A percentile compares a stretch with the other conserved stretches of the same genome.
Evolutionary conservation across 2,329 filamentous ascomycete genomes (phyloP).

Genomic region (Simplicillium aogashimaense): DNA sequence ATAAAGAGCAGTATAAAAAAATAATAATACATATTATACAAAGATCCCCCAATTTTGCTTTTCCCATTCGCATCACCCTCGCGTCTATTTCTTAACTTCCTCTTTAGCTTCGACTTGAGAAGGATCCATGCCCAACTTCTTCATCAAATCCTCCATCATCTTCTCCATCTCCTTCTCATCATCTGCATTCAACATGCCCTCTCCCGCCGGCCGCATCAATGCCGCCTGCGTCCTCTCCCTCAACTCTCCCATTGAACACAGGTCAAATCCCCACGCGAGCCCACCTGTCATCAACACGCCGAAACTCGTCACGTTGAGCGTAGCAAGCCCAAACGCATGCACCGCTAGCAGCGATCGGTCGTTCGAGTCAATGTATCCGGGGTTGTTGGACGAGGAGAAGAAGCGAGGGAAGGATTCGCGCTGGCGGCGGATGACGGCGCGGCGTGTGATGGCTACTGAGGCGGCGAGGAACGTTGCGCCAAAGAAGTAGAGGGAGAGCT

Average conservation of each 20-base stretch:
- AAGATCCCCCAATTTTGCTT: not conserved
- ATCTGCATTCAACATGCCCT: constrained; percentile 22
- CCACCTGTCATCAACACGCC: constrained; percentile 68
- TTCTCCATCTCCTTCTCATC: constrained; percentile 53
- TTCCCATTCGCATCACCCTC: not conserved
- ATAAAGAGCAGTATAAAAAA: too few species aligned
- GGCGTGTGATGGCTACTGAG: constrained; percentile 60
- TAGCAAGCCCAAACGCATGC: constrained; percentile 78
- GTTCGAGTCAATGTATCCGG: constrained; percentile 15
- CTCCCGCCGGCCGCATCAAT: constrained; percentile 21
- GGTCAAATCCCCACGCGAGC: constrained; percentile 65
- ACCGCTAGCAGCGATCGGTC: constrained; percentile 53
- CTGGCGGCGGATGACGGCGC: constrained; percentile 57
- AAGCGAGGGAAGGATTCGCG: constrained; percentile 56
- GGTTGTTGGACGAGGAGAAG: constrained; percentile 53
- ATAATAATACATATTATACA: not conserved
- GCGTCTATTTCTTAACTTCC: not conserved
- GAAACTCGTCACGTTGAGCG: constrained; percentile 71
- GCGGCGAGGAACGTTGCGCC: constrained; percentile 68
- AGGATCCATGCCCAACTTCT: constrained; percentile 29
- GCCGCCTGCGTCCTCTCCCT: constrained; percentile 36
- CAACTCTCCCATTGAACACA: constrained; percentile 60
- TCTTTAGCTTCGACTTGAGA: constrained; percentile 8
- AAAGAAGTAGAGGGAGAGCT: constrained; percentile 61
- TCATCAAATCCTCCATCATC: constrained; percentile 50